Evolutionary conservation across 495 filamentous ascomycete species (phyloP), one percentile per base, ranked within the genome.

Genomic region (Xylaria acuta): DNA sequence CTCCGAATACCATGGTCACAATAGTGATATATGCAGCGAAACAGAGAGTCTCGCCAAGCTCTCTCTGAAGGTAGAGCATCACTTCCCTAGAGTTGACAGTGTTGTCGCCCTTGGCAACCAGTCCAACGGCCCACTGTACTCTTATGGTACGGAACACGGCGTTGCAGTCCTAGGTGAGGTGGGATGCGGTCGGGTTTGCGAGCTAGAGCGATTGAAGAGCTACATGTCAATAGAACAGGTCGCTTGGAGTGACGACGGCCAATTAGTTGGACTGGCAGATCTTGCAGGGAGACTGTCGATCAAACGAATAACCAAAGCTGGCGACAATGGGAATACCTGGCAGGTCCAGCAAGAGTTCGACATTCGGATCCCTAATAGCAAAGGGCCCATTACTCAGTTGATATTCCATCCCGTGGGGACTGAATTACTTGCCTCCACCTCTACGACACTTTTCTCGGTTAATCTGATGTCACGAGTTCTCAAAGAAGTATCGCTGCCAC

Each of bases 141-240:
- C 74, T 66, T 70, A 63, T 69, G 75, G 75, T 34, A 76, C 59
- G 22, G 74, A 76, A 9, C 49, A 69, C 43, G 75, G 75, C 20
- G 62, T 71, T 63, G 66, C 75, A 32, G 51, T 34, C 20, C 40
- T 74, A 43, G 49, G 56, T 1, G 59, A 73, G 20, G 49, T 64
- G 49, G 38, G 32, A 60, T 40, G 27, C 9, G 73, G 73, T 51
- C 49, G 40, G 34, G 22, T 70, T 62, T 70, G 54, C 51, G 49
- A 58, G 32, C 18, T 49, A 54, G 60, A 74, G 62, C 22, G 62
- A 49, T 18, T 53, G 18, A 59, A 14, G 41, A 70, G 49, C 54
- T 62, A 67, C 62, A 65, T 63, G 49, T 59, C 58, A 56, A 74
- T 60, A 40, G 56, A 59, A n/a, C 72, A 65, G 27, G 51, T 71